Evolutionary conservation across 495 filamentous ascomycete species (phyloP), one percentile per base, ranked within the genome.

Genomic region (Aspergillus hancockii): DNA sequence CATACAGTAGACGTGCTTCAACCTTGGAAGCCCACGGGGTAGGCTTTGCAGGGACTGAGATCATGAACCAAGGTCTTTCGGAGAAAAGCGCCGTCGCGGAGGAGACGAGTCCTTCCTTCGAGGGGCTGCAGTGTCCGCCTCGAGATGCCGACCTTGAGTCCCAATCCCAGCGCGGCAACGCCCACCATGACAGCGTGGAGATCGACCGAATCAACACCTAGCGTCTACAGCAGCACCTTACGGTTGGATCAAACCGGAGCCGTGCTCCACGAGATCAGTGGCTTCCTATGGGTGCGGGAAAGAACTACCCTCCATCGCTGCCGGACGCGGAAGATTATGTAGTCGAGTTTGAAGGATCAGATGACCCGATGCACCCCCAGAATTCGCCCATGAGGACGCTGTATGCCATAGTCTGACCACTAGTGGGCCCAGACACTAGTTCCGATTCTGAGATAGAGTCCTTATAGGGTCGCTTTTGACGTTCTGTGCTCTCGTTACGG

Each of bases 301-400:
- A 70, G 51, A 73, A 74, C 12, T 77, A 76, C 59, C 78, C 79
- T 8, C 75, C 73, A 2, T 52, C 63, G 6, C 68, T 82, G 3
- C 81, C 81, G 4, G 68, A 72, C 30, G 65, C 69, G 8, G 71
- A 79, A 2, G 80, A 75, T 28, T 84, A 83, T 62, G 75, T 84
- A 16, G 81, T 85, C 9, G 80, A 84, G 55, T 85, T 83, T 56
- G 75, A 79, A 38, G 82, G 81, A 1, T 55, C 61, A 0, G 71
- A 81, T 40, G 80, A 83, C 60, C 78, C 78, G 0, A 66, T 71
- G 47, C 71, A 82, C 52, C 79, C 81, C 3, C 71, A 80, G 55
- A 85, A 84, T 67, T 84, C 80, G 73, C 55, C 65, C 0, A 61
- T 70, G 49, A 55, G 55, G 23, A 58, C 47, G 34, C 57, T 60